phyloP scores from a whole-genome alignment of 192 early-diverging fungal species.

The Backusella luteola region DNA sequence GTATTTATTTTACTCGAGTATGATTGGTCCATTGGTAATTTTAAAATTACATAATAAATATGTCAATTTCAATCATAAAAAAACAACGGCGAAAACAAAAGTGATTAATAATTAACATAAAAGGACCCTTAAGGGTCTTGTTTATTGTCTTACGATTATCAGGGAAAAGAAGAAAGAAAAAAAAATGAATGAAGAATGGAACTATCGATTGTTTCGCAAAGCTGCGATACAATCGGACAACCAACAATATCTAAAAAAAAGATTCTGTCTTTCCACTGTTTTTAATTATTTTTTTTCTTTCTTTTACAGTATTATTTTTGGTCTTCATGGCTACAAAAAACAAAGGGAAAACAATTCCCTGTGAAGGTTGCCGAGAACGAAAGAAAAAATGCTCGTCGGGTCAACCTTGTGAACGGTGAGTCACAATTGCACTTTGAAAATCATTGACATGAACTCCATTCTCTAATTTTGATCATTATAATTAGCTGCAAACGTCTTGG shows the following conservation, averaged over 20 bases:
- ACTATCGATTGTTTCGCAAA: background rate
- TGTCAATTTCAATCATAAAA: background rate
- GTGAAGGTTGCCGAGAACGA: conserved; percentile 21
- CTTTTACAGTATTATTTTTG: background rate
- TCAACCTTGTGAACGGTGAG: conserved; percentile 16
- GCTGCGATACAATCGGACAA: background rate
- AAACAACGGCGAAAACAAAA: background rate
- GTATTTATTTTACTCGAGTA: background rate
- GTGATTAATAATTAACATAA: background rate
- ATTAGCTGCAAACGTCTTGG: conserved; percentile 10
- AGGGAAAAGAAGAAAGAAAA: background rate
- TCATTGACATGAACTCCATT: background rate
- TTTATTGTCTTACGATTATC: background rate
- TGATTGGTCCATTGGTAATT: background rate
- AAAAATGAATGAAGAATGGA: background rate
- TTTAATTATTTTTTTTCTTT: background rate
- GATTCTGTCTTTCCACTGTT: background rate
- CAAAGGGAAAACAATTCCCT: conserved; percentile 16
- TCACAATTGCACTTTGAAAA: background rate
- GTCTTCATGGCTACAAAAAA: conserved; percentile 1
- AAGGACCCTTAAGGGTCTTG: background rate
- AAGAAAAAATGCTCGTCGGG: conserved; percentile 15
- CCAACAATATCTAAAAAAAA: background rate
- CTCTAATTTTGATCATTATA: background rate
- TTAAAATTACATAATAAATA: background rate